Conservation (phyloP, 2,329 filamentous ascomycete genomes). For the Cercospora janseana region DNA sequence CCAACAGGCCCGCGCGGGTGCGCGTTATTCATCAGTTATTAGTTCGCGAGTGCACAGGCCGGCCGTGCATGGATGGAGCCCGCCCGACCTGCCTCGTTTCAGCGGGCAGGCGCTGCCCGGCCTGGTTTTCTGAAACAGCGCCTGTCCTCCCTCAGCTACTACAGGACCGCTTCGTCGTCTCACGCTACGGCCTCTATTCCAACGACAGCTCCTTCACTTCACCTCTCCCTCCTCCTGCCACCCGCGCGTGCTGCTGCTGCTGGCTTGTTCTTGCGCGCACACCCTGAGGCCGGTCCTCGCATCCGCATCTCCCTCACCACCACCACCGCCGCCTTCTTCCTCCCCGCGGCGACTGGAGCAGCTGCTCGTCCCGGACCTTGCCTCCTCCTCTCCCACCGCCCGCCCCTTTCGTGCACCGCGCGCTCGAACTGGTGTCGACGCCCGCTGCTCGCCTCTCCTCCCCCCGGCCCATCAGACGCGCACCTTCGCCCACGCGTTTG, state of each 20-base stretch:
- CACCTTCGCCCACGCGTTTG: conserved; percentile 13
- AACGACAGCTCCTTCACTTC: conserved; percentile 15
- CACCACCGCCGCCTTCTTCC: background rate
- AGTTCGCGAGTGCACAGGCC: background rate
- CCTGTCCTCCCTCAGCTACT: background rate
- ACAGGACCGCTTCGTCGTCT: conserved; percentile 6
- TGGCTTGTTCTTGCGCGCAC: too few species aligned
- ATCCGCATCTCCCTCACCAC: conserved; percentile 4
- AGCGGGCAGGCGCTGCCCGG: conserved; percentile 1
- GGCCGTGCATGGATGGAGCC: background rate
- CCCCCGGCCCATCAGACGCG: conserved; percentile 14
- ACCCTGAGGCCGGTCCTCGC: conserved; percentile 28
- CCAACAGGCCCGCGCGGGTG: background rate
- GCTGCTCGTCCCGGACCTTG: conserved; percentile 19
- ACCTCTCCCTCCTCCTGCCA: conserved; percentile 7
- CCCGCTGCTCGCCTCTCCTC: conserved; percentile 9
- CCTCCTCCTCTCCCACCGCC: conserved; percentile 9
- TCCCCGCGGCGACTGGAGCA: conserved; percentile 13
- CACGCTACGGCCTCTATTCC: conserved; percentile 12
- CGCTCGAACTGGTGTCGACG: conserved; percentile 28
- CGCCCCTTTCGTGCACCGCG: conserved; percentile 10
- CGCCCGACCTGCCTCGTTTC: background rate
- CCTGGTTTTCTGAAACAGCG: conserved; percentile 10
- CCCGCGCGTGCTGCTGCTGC: too few species aligned
- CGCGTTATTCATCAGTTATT: too few species aligned